Conservation (phyloP, 2,329 filamentous ascomycete genomes). For the Colletotrichum paranaense region DNA sequence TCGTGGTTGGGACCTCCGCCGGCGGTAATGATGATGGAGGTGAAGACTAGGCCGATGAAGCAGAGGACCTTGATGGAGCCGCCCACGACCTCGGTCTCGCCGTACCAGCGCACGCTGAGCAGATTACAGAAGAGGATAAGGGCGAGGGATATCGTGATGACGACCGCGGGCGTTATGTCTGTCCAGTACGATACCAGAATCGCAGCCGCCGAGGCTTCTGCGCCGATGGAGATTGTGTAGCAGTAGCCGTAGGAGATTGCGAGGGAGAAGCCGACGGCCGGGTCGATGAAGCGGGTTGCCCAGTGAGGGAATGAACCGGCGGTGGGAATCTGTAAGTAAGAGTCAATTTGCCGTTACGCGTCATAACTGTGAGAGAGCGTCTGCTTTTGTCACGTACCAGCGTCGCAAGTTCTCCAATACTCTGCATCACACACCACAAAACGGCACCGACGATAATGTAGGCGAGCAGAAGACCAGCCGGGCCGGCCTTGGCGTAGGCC, state of each 20-base stretch:
- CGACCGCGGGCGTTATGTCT: conserved; percentile 52
- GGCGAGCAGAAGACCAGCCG: conserved; percentile 56
- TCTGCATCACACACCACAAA: conserved; percentile 57
- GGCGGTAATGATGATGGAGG: conserved; percentile 54
- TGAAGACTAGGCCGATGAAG: conserved; percentile 64
- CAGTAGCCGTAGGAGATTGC: conserved; percentile 61
- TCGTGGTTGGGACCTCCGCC: conserved; percentile 61
- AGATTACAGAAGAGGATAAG: conserved; percentile 53
- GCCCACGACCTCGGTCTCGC: conserved; percentile 56
- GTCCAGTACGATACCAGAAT: conserved; percentile 59
- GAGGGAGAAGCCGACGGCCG: conserved; percentile 54
- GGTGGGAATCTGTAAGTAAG: conserved; percentile 26
- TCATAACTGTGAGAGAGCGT: too few species aligned
- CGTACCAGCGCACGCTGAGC: conserved; percentile 55
- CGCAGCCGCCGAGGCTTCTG: conserved; percentile 52
- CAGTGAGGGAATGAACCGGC: conserved; percentile 40
- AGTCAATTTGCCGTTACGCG: conserved; percentile 26
- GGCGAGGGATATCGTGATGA: conserved; percentile 55
- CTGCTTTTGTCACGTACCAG: too few species aligned
- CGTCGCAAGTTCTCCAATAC: conserved; percentile 57
- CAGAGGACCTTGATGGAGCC: conserved; percentile 58
- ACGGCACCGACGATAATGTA: conserved; percentile 57
- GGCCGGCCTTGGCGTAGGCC: conserved; percentile 53
- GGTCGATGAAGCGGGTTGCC: conserved; percentile 51
- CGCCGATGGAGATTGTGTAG: conserved; percentile 57